Conservation (phyloP, 2,329 filamentous ascomycete genomes). For the Trichophaea hybrida region DNA sequence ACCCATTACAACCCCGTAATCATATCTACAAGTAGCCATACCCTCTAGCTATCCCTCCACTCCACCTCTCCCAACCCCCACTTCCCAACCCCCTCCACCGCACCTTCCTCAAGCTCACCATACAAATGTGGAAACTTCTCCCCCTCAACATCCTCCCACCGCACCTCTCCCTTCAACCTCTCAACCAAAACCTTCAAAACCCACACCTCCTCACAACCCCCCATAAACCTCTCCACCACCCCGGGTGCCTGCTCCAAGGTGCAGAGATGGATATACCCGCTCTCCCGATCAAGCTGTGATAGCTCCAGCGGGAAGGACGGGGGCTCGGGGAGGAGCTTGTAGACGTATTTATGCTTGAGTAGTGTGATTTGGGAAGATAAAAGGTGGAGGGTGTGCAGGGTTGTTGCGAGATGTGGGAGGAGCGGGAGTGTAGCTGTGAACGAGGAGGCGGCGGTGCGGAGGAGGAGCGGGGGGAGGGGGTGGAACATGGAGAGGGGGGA, state of each 20-base stretch:
- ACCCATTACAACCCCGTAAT: too few species aligned
- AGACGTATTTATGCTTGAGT: conserved; percentile 9
- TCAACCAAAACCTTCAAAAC: conserved; percentile 1
- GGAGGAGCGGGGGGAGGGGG: conserved; percentile 9
- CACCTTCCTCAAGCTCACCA: conserved; percentile 41
- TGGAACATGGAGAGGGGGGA: conserved; percentile 12
- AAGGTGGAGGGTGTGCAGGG: not conserved
- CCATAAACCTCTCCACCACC: conserved; percentile 7
- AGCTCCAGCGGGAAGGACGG: conserved; percentile 5
- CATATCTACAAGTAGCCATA: too few species aligned
- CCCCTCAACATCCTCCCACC: conserved; percentile 10
- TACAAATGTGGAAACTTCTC: conserved; percentile 46
- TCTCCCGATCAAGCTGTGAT: conserved; percentile 17
- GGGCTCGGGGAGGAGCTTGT: conserved; percentile 9
- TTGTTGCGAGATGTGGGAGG: conserved; percentile 10
- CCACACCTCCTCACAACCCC: conserved; percentile 13
- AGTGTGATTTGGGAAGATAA: not conserved
- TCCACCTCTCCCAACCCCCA: not conserved
- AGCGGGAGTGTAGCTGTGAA: conserved; percentile 2
- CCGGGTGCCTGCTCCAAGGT: not conserved
- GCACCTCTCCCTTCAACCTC: conserved; percentile 2
- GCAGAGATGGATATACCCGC: conserved; percentile 24
- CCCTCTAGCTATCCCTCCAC: too few species aligned
- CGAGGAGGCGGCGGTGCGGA: conserved; percentile 3
- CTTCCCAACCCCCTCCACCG: conserved; percentile 39